These are phyloP conservation scores for Coemansia linderi DNA, from an alignment of 371 early-diverging fungal genomes.

Conservation along the genomic window DNA sequence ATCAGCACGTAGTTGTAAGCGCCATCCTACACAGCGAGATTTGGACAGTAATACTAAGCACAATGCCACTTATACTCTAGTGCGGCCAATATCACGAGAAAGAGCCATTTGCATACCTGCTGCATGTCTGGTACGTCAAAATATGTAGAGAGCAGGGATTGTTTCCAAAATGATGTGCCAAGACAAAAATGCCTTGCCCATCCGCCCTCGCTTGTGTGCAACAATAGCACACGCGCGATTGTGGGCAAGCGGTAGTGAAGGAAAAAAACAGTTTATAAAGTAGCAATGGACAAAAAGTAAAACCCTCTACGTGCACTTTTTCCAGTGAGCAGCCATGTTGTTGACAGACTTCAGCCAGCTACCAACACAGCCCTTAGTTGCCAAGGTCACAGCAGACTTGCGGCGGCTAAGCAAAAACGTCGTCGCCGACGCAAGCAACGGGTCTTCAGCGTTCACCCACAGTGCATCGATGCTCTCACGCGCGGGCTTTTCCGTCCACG, in stretches of 20 bases:
- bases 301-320: conserved; percentile 21
- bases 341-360: conserved; percentile 46
- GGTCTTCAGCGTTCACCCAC: conserved; percentile 17
- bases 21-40: conserved; percentile 18
- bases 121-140: background rate
- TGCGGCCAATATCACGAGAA: background rate
- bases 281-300: background rate
- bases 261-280: background rate
- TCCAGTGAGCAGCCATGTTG: conserved; percentile 37
- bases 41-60: background rate
- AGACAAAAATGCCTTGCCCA: background rate
- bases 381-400: conserved; percentile 15
- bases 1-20: conserved; percentile 34
- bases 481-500: conserved; percentile 20
- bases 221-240: background rate
- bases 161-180: background rate
- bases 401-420: conserved; percentile 16
- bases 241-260: background rate
- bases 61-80: background rate
- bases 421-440: background rate
- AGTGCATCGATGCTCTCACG: conserved; percentile 25
- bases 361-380: conserved; percentile 26
- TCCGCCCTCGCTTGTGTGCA: background rate
- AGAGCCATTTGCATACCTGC: background rate
- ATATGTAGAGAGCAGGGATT: background rate